These are phyloP conservation scores for Isoetes taiwanensis DNA, from an alignment of 75 land plant genomes.

Conservation along the genomic window DNA sequence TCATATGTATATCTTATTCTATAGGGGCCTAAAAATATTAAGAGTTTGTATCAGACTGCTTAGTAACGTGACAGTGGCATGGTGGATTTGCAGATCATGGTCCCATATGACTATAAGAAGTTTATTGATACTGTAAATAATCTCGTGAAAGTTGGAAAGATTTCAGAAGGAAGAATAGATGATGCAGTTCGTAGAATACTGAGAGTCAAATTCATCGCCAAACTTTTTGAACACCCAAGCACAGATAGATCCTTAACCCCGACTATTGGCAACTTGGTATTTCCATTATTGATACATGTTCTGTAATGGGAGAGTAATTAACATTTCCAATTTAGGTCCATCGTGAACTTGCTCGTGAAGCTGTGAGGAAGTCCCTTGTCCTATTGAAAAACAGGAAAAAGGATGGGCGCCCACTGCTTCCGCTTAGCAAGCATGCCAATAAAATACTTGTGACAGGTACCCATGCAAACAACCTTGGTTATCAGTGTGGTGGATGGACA, in stretches of 20 bases:
- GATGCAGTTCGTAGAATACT: constrained; percentile 30
- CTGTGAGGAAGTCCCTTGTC: constrained; percentile 42
- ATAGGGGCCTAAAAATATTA: too few relatives aligned
- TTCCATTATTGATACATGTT: not conserved
- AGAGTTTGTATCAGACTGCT: too few relatives aligned
- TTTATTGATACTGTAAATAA: constrained; percentile 2
- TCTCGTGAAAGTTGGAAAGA: constrained; percentile 26
- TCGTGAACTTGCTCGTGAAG: constrained; percentile 39
- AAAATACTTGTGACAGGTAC: constrained; percentile 40
- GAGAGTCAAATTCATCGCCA: constrained; percentile 20
- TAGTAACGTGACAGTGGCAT: too few relatives aligned
- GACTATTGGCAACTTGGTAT: constrained; percentile 29
- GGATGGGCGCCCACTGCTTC: constrained; percentile 23
- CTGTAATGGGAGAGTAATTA: not conserved
- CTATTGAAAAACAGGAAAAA: constrained; percentile 41
- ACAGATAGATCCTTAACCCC: constrained; percentile 34
- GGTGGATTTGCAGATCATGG: constrained; percentile 49
- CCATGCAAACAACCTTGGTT: constrained; percentile 41
- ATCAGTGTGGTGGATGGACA: constrained; percentile 54
- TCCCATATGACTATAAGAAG: not conserved
- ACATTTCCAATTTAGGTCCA: constrained; percentile 27
- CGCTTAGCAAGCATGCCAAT: constrained; percentile 27
- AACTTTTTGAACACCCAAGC: constrained; percentile 56
- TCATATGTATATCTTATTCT: not conserved
- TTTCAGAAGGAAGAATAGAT: constrained; percentile 19